These are phyloP conservation scores for Simplicillium aogashimaense DNA, from an alignment of 2,329 filamentous ascomycete species.

Conservation along the genomic window DNA sequence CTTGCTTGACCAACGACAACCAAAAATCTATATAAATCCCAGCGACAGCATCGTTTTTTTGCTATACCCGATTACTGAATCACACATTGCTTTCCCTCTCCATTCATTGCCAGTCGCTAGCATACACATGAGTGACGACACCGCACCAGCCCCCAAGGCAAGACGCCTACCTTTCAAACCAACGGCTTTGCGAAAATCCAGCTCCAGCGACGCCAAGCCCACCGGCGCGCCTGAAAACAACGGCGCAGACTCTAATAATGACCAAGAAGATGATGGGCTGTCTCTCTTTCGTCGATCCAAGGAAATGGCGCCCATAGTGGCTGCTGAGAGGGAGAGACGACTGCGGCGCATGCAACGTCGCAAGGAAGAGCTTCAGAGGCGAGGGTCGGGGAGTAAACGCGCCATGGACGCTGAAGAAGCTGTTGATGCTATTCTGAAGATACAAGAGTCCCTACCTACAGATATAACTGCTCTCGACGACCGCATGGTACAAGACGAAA, in stretches of 20 bases:
- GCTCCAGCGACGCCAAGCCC: conserved; percentile 5
- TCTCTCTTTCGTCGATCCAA: conserved; percentile 40
- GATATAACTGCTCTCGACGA: too few species aligned
- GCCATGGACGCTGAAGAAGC: neutral
- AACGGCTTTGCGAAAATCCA: conserved; percentile 12
- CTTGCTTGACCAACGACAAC: too few species aligned
- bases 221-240: conserved; percentile 6
- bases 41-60: too few species aligned
- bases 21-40: too few species aligned
- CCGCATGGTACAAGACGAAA: too few species aligned
- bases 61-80: too few species aligned
- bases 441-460: too few species aligned
- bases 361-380: conserved; percentile 3
- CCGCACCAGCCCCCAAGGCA: too few species aligned
- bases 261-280: conserved; percentile 27
- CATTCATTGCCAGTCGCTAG: too few species aligned
- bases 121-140: too few species aligned
- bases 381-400: conserved; percentile 1
- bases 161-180: neutral
- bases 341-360: neutral
- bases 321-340: conserved; percentile 28
- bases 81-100: too few species aligned
- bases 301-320: conserved; percentile 35
- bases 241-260: conserved; percentile 8
- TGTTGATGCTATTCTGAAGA: too few species aligned